These are phyloP conservation scores for Boletus vermiculosoides DNA, from an alignment of 768 basidiomycete species.

Conservation along the genomic window DNA sequence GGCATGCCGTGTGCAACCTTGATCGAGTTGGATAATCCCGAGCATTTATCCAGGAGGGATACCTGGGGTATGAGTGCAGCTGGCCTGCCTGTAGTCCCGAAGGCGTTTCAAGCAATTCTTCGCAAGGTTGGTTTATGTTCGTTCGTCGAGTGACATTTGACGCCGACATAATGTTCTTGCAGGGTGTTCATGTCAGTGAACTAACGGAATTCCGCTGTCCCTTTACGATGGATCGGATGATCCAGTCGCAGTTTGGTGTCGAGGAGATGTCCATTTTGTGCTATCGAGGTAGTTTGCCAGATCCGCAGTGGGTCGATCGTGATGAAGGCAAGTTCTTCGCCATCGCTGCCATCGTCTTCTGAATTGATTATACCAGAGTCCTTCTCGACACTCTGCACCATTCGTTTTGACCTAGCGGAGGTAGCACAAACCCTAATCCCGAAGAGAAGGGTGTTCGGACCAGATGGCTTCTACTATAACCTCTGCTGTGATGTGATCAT, in stretches of 20 bases:
- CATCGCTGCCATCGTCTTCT: not conserved
- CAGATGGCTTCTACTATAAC: constrained; percentile 3
- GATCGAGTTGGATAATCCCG: not conserved
- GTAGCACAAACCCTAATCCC: constrained; percentile 2
- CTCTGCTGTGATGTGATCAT: constrained; percentile 12
- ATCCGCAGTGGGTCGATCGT: constrained; percentile 13
- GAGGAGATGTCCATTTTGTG: not conserved
- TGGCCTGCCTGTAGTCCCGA: constrained; percentile 4
- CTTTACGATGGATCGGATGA: not conserved
- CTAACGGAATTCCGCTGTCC: constrained; percentile 13
- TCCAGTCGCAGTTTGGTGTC: constrained; percentile 3
- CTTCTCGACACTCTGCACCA: constrained; percentile 14
- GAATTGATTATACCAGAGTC: constrained; percentile 1
- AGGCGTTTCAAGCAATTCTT: constrained; percentile 5
- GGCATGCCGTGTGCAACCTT: constrained; percentile 48
- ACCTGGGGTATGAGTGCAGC: constrained; percentile 1
- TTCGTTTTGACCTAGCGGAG: constrained; percentile 7
- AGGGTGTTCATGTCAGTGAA: constrained; percentile 14
- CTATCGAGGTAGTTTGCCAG: constrained; percentile 10
- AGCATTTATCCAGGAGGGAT: constrained; percentile 10
- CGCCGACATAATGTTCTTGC: not conserved
- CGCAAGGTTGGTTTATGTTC: constrained; percentile 1
- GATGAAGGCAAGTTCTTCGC: not conserved
- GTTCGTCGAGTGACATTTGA: not conserved
- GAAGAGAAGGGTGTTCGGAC: not conserved